These are phyloP conservation scores for Plenodomus tracheiphilus DNA, from an alignment of 2,329 filamentous ascomycete genomes.

Conservation along the genomic window DNA sequence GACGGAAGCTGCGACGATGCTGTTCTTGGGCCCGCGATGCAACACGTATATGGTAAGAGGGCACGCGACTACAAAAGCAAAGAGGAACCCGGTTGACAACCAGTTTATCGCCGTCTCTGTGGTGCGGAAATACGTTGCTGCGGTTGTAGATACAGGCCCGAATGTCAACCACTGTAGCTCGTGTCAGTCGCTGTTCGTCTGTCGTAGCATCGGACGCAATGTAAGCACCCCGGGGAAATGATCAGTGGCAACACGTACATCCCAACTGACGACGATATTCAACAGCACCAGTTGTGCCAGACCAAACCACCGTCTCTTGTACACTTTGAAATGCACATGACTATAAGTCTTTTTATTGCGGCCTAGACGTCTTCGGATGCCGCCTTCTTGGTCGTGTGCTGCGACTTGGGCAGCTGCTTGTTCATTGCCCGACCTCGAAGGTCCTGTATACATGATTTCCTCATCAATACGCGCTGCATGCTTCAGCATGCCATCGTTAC, in stretches of 20 bases:
- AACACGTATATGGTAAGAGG: constrained; percentile 75
- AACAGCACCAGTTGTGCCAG: constrained; percentile 80
- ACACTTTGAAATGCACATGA: constrained; percentile 56
- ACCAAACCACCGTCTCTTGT: constrained; percentile 89
- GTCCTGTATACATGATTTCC: neutral
- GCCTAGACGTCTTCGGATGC: neutral
- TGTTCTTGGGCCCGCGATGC: constrained; percentile 76
- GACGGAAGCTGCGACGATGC: constrained; percentile 72
- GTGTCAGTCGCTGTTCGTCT: neutral
- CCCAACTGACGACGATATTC: constrained; percentile 94
- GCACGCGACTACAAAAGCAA: constrained; percentile 74
- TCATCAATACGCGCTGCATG: constrained; percentile 10
- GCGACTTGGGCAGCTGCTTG: no score
- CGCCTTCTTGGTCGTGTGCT: constrained; percentile 1
- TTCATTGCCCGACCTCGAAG: neutral
- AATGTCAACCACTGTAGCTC: constrained; percentile 81
- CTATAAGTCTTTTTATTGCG: constrained; percentile 28
- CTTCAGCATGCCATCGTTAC: constrained; percentile 16
- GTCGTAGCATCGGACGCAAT: neutral
- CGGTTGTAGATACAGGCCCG: constrained; percentile 75
- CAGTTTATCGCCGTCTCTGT: constrained; percentile 83
- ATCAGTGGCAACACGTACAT: constrained; percentile 65
- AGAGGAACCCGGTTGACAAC: constrained; percentile 85
- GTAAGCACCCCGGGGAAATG: no score
- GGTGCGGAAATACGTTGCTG: constrained; percentile 75